Percentiles rank a stretch among this genome's conserved stretches.
Evolutionary conservation across 805 yeast genomes (phyloP).

Genomic region (Myxozyma monticola): DNA sequence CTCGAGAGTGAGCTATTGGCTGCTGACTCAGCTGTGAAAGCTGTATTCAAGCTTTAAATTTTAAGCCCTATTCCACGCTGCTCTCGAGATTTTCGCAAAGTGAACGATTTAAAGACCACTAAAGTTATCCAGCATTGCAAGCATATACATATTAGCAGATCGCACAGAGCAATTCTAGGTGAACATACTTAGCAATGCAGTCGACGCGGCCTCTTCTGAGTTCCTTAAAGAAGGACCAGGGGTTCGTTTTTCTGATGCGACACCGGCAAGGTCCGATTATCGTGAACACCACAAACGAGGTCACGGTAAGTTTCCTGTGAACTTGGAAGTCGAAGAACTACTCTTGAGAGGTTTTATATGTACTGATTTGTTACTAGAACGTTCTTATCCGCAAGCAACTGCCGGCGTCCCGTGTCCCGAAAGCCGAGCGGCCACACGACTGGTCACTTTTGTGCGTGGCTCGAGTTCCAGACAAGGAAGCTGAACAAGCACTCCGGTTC

Average conservation of each 20-base stretch:
- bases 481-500: conserved; percentile 8
- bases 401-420: conserved; percentile 16
- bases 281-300: conserved; percentile 7
- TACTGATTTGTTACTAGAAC: too few species aligned
- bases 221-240: background rate
- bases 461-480: conserved; percentile 12
- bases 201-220: background rate
- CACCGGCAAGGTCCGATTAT: conserved; percentile 23
- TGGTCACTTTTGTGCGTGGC: conserved; percentile 28
- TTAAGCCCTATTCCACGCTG: too few species aligned
- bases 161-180: too few species aligned
- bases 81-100: too few species aligned
- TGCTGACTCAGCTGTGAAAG: too few species aligned
- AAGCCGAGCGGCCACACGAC: conserved; percentile 19
- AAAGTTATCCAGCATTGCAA: too few species aligned
- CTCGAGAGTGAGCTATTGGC: too few species aligned
- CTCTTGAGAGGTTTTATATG: too few species aligned
- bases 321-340: too few species aligned
- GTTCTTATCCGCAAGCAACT: conserved; percentile 15
- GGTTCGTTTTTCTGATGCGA: conserved; percentile 18
- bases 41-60: too few species aligned
- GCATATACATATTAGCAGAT: too few species aligned
- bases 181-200: background rate
- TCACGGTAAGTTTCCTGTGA: conserved; percentile 22
- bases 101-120: too few species aligned